A percentile compares a stretch with the other conserved stretches of the same genome.
Conservation (phyloP, 2,329 filamentous ascomycete species). For the Sphaerulina vaccinii region DNA sequence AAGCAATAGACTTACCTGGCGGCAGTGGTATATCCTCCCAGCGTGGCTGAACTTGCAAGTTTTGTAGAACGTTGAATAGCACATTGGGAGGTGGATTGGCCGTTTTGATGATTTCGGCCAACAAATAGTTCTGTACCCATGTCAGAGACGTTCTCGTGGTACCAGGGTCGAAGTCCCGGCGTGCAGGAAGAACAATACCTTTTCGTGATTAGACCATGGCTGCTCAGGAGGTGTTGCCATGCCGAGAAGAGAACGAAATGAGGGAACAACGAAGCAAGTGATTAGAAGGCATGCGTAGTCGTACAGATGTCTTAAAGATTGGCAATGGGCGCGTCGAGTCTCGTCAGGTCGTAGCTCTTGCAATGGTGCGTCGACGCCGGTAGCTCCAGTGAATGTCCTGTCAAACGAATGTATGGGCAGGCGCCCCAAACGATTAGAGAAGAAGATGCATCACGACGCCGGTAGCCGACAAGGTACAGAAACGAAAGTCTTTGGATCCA, state of each 20-base stretch:
- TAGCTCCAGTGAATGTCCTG: conserved; percentile 15
- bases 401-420: conserved; percentile 37
- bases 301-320: conserved; percentile 28
- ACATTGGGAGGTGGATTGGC: conserved; percentile 45
- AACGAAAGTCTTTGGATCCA: conserved; percentile 22
- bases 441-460: conserved; percentile 31
- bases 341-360: conserved; percentile 30
- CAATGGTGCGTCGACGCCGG: conserved; percentile 22
- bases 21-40: conserved; percentile 53
- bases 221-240: conserved; percentile 46
- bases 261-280: conserved; percentile 28
- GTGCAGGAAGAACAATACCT: conserved; percentile 38
- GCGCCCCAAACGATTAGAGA: conserved; percentile 30
- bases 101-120: conserved; percentile 54
- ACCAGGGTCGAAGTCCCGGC: conserved; percentile 15
- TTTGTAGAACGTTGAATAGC: conserved; percentile 46
- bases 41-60: conserved; percentile 45
- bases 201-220: conserved; percentile 49
- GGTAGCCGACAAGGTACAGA: conserved; percentile 25
- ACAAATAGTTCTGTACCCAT: conserved; percentile 40
- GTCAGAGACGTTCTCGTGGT: conserved; percentile 18
- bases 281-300: conserved; percentile 35
- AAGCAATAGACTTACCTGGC: conserved; percentile 42
- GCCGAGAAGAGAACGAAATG: conserved; percentile 37
- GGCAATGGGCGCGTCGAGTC: conserved; percentile 30